Base-by-base conservation (phyloP, 2,329 filamentous ascomycete species). In the Cercospora sojina region DNA sequence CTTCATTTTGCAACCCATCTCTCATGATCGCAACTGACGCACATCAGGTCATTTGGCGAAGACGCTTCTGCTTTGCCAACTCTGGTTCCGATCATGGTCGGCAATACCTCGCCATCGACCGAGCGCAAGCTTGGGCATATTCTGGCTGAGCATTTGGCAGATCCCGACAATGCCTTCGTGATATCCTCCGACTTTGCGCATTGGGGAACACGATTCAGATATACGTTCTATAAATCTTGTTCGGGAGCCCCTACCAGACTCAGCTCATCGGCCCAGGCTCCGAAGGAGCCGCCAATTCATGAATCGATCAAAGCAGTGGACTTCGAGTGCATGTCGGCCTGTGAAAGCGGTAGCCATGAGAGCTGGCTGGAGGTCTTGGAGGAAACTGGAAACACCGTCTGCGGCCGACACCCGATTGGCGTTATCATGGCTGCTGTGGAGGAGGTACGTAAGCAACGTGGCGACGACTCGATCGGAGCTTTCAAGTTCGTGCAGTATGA, bases 151-250 rank as follows among this genome's bases (percentile, higher is more conserved):
- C 96, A 95, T 77, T 81, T 99, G 6, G 83, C 84, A 35, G 90
- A 97, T 72, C 86, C 89, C 0, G 81, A 85, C 12, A 96, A 91
- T 67, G 88, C 90, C 1, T 97, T 98, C 76, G 86, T 99, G 67
- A 86, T 98, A 69, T 95, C 91, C 77, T 97, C 93, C 0, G 95
- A 99, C 78, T 99, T 99, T 78, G 97, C 94, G 70, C 95, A 99
- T 79, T 99, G 95, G 95, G 95, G 95, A 10, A 73, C 83, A 0
- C 85, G 92, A 58, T 99, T 97, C 78, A 83, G 85, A 64, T 99
- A 98, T 78, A 91, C 88, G 29, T 90, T 90, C 66, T 97, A 97
- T 77, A 85, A 88, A 32, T 81, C 86, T 67, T 74, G 82, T 25
- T 71, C 78, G 75, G 68, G 79, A 81, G 74, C 82, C 47, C 29